A percentile compares a stretch with the other conserved stretches of the same genome.
Evolutionary conservation across 495 filamentous ascomycete genomes (phyloP).

Genomic region (Penicillium soppii): DNA sequence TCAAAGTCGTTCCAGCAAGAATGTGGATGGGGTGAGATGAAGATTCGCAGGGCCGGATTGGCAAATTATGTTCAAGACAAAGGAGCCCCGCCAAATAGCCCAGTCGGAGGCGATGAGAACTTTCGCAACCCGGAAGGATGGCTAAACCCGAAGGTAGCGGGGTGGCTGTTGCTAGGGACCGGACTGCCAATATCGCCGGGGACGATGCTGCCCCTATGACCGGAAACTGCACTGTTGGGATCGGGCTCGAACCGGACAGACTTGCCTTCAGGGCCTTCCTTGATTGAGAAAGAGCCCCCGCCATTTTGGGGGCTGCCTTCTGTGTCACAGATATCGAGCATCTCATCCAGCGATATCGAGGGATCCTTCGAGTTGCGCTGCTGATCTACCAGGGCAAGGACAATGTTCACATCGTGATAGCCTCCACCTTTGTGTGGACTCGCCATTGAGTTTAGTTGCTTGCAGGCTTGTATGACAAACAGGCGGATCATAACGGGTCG

Average conservation of each 20-base stretch:
- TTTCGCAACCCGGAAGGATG: constrained; percentile 39
- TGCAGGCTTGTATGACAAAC: constrained; percentile 60
- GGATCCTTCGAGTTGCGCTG: constrained; percentile 55
- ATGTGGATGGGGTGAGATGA: constrained; percentile 1
- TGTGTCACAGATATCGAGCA: constrained; percentile 89
- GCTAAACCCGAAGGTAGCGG: constrained; percentile 39
- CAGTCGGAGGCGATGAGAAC: constrained; percentile 39
- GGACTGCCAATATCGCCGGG: constrained; percentile 55
- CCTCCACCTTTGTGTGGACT: constrained; percentile 39
- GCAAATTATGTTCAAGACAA: constrained; percentile 8
- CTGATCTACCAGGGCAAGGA: constrained; percentile 66
- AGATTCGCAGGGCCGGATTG: background rate
- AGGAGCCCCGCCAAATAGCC: constrained; percentile 32
- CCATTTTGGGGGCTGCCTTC: constrained; percentile 85
- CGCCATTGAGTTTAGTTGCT: constrained; percentile 46
- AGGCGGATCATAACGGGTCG: constrained; percentile 58
- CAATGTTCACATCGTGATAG: constrained; percentile 64
- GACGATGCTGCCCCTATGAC: constrained; percentile 42
- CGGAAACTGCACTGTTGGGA: constrained; percentile 38
- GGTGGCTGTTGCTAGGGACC: constrained; percentile 40
- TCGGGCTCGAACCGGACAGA: constrained; percentile 65
- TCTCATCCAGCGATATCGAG: constrained; percentile 63
- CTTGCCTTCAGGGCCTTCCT: constrained; percentile 48
- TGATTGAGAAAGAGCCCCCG: constrained; percentile 75
- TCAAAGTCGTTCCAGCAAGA: constrained; percentile 20